Evolutionary conservation across 805 yeast species (phyloP).

Genomic region (Metschnikowia arizonensis): DNA sequence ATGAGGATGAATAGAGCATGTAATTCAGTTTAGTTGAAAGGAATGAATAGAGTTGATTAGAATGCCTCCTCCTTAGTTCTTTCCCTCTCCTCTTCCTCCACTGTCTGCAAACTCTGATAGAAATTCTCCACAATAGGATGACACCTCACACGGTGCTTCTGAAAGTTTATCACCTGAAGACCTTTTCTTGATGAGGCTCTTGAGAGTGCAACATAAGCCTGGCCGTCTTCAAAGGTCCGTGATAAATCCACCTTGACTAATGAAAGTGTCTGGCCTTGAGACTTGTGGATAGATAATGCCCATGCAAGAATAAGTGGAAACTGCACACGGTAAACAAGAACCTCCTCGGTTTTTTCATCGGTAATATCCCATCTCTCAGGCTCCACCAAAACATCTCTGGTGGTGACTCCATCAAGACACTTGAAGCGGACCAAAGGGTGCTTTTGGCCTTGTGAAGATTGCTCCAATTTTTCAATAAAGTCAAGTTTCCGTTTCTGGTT

Average conservation of each 20-base stretch:
- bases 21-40: too few species aligned
- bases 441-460: conserved; percentile 44
- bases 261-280: conserved; percentile 80
- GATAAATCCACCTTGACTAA: conserved; percentile 65
- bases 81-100: conserved; percentile 15
- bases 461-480: conserved; percentile 40
- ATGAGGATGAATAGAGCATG: too few species aligned
- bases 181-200: conserved; percentile 47
- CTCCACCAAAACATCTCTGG: conserved; percentile 71
- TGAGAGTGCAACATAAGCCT: conserved; percentile 77
- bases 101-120: conserved; percentile 26
- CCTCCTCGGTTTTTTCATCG: conserved; percentile 59
- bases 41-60: too few species aligned
- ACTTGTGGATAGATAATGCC: conserved; percentile 81
- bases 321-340: conserved; percentile 50
- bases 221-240: conserved; percentile 73
- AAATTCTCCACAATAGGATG: conserved; percentile 15
- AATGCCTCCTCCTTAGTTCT: too few species aligned
- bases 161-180: conserved; percentile 18
- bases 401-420: conserved; percentile 59
- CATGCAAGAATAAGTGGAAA: conserved; percentile 71
- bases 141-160: conserved; percentile 14
- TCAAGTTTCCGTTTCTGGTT: conserved; percentile 47
- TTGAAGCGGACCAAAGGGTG: conserved; percentile 76
- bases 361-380: conserved; percentile 81